Conservation (phyloP, 768 basidiomycete species). For the Hortiboletus campestris region DNA sequence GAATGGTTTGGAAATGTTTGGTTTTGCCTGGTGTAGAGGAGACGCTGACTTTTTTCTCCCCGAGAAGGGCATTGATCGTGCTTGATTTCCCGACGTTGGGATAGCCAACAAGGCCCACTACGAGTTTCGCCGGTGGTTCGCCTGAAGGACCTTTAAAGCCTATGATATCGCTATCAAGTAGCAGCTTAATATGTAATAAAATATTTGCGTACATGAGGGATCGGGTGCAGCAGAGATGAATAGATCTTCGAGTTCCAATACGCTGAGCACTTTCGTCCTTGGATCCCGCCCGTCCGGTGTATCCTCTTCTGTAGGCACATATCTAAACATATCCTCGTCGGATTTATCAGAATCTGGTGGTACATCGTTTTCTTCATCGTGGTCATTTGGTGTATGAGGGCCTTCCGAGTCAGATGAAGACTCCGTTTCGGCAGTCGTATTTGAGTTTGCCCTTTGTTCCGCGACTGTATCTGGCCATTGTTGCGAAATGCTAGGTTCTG, state of each 20-base stretch:
- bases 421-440: conserved; percentile 12
- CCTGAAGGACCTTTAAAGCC: conserved; percentile 60
- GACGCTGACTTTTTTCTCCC: conserved; percentile 97
- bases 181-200: not conserved
- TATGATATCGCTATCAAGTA: conserved; percentile 30
- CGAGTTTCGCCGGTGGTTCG: conserved; percentile 60
- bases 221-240: conserved; percentile 73
- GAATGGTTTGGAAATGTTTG: conserved; percentile 98
- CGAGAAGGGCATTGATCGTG: conserved; percentile 93
- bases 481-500: conserved; percentile 14
- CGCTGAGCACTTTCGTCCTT: conserved; percentile 76
- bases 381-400: conserved; percentile 26
- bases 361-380: conserved; percentile 30
- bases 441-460: not conserved
- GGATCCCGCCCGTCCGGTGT: conserved; percentile 52
- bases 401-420: conserved; percentile 34
- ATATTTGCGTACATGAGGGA: conserved; percentile 51
- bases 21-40: conserved; percentile 98
- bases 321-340: conserved; percentile 41
- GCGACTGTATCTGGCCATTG: not conserved
- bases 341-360: conserved; percentile 28
- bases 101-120: conserved; percentile 93
- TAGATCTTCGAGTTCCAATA: conserved; percentile 83
- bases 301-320: conserved; percentile 57
- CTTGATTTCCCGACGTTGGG: conserved; percentile 99